Evolutionary conservation across 2,329 filamentous ascomycete species (phyloP).

Genomic region (Fusarium sp.): DNA sequence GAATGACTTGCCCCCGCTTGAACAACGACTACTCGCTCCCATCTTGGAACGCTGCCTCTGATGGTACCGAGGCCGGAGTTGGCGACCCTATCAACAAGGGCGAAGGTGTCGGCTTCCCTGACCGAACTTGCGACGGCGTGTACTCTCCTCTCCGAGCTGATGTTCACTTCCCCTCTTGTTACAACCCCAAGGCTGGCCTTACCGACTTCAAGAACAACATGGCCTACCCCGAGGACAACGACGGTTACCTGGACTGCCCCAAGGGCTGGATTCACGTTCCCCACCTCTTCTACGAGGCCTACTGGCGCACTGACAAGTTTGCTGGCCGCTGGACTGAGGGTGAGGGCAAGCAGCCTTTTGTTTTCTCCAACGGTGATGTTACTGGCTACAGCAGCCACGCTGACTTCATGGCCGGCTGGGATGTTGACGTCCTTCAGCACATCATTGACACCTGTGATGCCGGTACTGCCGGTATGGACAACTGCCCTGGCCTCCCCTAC

Average conservation of each 20-base stretch:
- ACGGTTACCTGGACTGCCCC: slow-evolving; percentile 67
- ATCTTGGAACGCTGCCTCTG: slow-evolving; percentile 66
- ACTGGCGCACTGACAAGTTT: slow-evolving; percentile 70
- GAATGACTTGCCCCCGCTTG: slow-evolving; percentile 71
- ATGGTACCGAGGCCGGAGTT: slow-evolving; percentile 68
- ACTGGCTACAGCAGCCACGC: slow-evolving; percentile 79
- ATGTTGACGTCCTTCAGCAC: slow-evolving; percentile 71
- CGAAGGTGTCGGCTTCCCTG: slow-evolving; percentile 75
- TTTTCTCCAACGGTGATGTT: slow-evolving; percentile 76
- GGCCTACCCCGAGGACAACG: slow-evolving; percentile 67
- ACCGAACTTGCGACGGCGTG: slow-evolving; percentile 74
- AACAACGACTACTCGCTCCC: slow-evolving; percentile 61
- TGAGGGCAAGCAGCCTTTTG: slow-evolving; percentile 71
- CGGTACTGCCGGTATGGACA: slow-evolving; percentile 70
- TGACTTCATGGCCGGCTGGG: slow-evolving; percentile 82
- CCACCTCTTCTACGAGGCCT: slow-evolving; percentile 70
- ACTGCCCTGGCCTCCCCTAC: slow-evolving; percentile 69
- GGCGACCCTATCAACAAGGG: slow-evolving; percentile 66
- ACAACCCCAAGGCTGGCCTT: slow-evolving; percentile 73
- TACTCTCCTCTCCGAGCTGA: slow-evolving; percentile 74
- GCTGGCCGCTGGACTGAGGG: slow-evolving; percentile 65
- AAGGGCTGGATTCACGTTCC: slow-evolving; percentile 66
- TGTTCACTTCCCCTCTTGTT: slow-evolving; percentile 80
- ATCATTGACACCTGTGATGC: slow-evolving; percentile 76
- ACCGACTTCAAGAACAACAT: slow-evolving; percentile 74